These are phyloP conservation scores for Solanum stenotomum DNA, from an alignment of 257 asterid genomes.

Conservation along the genomic window DNA sequence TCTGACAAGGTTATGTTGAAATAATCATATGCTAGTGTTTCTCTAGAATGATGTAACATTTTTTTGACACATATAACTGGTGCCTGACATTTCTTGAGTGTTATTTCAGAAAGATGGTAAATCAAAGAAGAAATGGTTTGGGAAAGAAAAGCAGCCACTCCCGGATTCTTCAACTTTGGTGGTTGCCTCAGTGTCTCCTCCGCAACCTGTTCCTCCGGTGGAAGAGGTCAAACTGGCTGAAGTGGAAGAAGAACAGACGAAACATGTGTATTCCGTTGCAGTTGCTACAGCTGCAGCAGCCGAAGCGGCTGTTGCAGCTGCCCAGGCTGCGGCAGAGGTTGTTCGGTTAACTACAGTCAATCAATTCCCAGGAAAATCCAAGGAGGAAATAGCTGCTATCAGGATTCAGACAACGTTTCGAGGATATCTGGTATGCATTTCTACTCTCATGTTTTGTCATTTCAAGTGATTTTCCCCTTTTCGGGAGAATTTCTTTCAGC, in stretches of 20 bases:
- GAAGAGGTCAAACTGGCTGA: slow-evolving; percentile 52
- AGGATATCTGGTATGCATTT: slow-evolving; percentile 6
- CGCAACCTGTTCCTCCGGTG: slow-evolving; percentile 36
- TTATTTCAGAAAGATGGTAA: slow-evolving; percentile 42
- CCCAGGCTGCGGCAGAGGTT: slow-evolving; percentile 22
- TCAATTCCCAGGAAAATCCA: slow-evolving; percentile 1
- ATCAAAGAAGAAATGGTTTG: slow-evolving; percentile 34
- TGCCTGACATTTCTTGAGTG: not conserved
- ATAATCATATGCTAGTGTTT: not conserved
- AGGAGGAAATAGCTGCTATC: slow-evolving; percentile 1
- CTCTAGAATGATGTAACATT: not conserved
- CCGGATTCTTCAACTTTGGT: slow-evolving; percentile 28
- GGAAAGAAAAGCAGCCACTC: slow-evolving; percentile 37
- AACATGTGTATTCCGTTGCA: slow-evolving; percentile 17
- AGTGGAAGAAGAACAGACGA: slow-evolving; percentile 50
- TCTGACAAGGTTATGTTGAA: slow-evolving; percentile 34
- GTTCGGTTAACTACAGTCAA: slow-evolving; percentile 2
- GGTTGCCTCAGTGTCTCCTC: slow-evolving; percentile 30
- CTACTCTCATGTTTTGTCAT: not conserved
- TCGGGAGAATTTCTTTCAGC: not conserved
- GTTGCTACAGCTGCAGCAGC: slow-evolving; percentile 17
- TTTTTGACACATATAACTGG: not conserved
- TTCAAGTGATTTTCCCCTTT: not conserved
- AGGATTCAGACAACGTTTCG: slow-evolving; percentile 11
- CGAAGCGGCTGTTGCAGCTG: slow-evolving; percentile 19